phyloP scores from a whole-genome alignment of 192 early-diverging fungal genomes.

The Backusella circina region DNA sequence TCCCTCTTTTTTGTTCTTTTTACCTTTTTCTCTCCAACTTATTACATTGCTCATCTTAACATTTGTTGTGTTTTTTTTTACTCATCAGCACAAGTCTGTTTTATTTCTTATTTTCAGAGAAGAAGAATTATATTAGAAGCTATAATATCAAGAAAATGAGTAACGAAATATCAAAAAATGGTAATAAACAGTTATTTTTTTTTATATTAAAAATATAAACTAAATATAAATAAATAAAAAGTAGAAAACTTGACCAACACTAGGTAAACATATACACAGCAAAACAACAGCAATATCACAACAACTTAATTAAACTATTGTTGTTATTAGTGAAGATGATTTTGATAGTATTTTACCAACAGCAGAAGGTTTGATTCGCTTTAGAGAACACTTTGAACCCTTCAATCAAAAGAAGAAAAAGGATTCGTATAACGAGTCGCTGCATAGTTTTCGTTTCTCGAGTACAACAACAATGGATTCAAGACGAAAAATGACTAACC shows the following conservation, averaged over 20 bases:
- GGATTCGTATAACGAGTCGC: neutral
- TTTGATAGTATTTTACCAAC: slow-evolving; percentile 6
- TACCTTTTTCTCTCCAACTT: neutral
- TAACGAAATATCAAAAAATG: neutral
- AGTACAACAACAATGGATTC: neutral
- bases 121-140: neutral
- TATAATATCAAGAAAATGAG: neutral
- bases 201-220: neutral
- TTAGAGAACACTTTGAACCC: neutral
- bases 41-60: neutral
- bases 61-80: neutral
- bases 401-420: neutral
- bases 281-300: neutral
- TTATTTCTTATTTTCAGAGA: neutral
- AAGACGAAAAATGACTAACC: neutral
- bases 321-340: neutral
- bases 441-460: slow-evolving; percentile 15
- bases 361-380: slow-evolving; percentile 7
- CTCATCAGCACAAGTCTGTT: neutral
- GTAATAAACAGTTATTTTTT: neutral
- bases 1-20: neutral
- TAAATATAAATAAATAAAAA: neutral
- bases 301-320: neutral
- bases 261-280: neutral
- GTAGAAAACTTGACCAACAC: neutral